Base-by-base conservation (phyloP, 2,329 filamentous ascomycete genomes). In the Ambrosiella beaveri region DNA sequence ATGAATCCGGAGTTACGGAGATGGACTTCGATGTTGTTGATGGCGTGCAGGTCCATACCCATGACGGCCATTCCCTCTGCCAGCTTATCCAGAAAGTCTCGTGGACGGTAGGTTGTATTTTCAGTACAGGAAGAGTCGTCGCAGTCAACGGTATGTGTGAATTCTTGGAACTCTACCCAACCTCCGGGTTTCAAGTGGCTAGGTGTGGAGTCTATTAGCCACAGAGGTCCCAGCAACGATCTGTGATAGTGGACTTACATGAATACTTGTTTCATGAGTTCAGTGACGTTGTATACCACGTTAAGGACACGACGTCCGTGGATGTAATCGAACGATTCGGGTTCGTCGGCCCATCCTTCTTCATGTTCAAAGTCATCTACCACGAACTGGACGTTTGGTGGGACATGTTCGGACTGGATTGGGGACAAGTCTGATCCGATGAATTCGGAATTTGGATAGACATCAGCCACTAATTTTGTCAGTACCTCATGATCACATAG, bases 101-200 rank as follows among this genome's bases (percentile, higher is more conserved):
- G 70, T 63, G 73, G 70, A 5, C 74, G 73, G 56, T 74, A 76
- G 3, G 71, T 70, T 0, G 69, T 70, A 17, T 68, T 64, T 13
- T 65, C 62, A 1, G 65, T 65, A 45, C 73, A 71, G 0, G 71
- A 70, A 49, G 64, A 54, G 65, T 78, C 75, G 64, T 78, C 75
- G 64, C 71, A 72, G 8, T 67, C 66, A 2, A 71, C 66, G 11
- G 62, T 62, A 62, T 71, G 70, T 45, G 71, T 65, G 45, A 77
- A 69, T 45, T 78, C 75, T 59, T 75, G 72, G 27, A 76, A 63
- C 62, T 78, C 75, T 35, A 78, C 67, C 58, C 72, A 77, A 35
- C 74, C 75, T 37, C 75, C 75, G 0, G 75, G 75, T 60, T 76
- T 76, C 7, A 77, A 66, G 62, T 77, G 74, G 57, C 74, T 76